Conservation (phyloP, 164 flowering plant species). For the Warburgia ugandensis region DNA sequence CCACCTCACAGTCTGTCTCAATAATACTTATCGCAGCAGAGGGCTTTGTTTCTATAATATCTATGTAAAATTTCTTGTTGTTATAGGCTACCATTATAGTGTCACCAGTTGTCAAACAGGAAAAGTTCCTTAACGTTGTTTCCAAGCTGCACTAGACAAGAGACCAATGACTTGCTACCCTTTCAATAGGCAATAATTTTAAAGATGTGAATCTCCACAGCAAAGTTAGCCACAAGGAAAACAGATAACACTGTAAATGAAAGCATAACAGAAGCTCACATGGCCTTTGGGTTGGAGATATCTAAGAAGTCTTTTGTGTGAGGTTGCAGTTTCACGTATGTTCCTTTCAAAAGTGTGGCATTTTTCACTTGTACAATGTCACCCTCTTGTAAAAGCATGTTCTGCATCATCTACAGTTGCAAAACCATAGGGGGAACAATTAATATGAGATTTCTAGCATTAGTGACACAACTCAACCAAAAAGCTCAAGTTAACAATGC, state of each 20-base stretch:
- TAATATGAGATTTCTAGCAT: neutral
- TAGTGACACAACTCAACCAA: neutral
- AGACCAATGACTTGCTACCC: neutral
- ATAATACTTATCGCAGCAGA: conserved; percentile 77
- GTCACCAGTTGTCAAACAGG: conserved; percentile 91
- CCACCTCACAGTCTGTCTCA: conserved; percentile 97
- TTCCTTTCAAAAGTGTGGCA: conserved; percentile 87
- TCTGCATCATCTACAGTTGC: conserved; percentile 80
- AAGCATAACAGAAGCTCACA: conserved; percentile 39
- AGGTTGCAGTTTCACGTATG: conserved; percentile 91
- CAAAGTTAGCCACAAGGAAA: neutral
- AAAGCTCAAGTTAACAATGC: neutral
- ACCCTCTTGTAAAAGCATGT: conserved; percentile 90
- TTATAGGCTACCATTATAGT: conserved; percentile 92
- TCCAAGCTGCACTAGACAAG: conserved; percentile 61
- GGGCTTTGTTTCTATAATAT: conserved; percentile 86
- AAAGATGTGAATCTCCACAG: too few relatives aligned
- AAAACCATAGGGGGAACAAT: neutral
- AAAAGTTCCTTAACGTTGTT: conserved; percentile 86
- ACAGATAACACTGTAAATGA: neutral
- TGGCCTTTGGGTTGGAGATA: conserved; percentile 96
- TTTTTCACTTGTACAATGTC: conserved; percentile 78
- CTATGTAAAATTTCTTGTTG: conserved; percentile 86
- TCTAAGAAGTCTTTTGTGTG: conserved; percentile 94
- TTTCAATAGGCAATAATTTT: too few relatives aligned